Evolutionary conservation across 371 early-diverging fungal genomes (phyloP).

Genomic region (Syncephalastrum monosporum): DNA sequence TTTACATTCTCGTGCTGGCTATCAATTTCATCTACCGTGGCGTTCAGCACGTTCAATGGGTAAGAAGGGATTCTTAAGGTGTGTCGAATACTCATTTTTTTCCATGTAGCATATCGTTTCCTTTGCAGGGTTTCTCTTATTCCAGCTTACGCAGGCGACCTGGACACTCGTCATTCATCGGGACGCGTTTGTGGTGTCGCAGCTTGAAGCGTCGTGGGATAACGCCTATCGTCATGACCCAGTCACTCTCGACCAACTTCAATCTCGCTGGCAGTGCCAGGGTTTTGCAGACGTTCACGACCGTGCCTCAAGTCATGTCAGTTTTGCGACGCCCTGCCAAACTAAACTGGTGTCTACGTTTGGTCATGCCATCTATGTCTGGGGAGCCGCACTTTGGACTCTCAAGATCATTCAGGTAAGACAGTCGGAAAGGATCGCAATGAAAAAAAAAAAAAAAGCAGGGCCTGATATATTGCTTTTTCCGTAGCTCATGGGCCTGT

Average conservation of each 20-base stretch:
- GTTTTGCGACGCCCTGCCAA: constrained; percentile 7
- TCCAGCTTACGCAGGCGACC: constrained; percentile 8
- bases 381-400: constrained; percentile 17
- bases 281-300: constrained; percentile 1
- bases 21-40: neutral
- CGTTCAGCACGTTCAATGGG: constrained; percentile 15
- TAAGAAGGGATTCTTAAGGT: constrained; percentile 7
- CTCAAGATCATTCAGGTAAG: constrained; percentile 21
- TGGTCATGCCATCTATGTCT: constrained; percentile 15
- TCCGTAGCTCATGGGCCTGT: constrained; percentile 7
- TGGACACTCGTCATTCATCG: constrained; percentile 7
- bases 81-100: constrained; percentile 6
- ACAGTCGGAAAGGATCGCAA: neutral
- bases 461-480: neutral
- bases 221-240: neutral
- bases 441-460: neutral
- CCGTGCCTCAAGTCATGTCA: too few relatives aligned
- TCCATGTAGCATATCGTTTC: constrained; percentile 14
- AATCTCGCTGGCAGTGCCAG: constrained; percentile 10
- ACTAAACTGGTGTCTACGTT: constrained; percentile 3
- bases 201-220: constrained; percentile 13
- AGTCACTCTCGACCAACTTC: constrained; percentile 8
- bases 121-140: constrained; percentile 5
- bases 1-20: constrained; percentile 8
- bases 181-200: neutral